Evolutionary conservation across 345 rosid species (phyloP), one percentile per base, ranked within the genome.

Genomic region (Salix brachista): DNA sequence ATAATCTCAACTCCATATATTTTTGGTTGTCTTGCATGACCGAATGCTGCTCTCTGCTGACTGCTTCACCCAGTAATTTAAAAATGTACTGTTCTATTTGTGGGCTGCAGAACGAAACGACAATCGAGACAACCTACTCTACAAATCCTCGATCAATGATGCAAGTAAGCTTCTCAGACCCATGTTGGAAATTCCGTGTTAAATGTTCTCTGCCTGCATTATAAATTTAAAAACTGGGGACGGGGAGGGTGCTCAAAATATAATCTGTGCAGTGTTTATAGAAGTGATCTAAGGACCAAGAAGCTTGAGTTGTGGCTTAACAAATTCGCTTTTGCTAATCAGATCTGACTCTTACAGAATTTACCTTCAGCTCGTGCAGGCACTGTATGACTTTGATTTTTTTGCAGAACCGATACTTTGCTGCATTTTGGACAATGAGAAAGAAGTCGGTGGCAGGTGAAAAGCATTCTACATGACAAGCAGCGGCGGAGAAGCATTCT

Each of bases 401-500:
- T 77, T 71, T 84, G 91, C 91, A 92, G 98, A 94, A 90, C 80
- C 90, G 88, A 42, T 92, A 92, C 84, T 82, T 72, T 71, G 75
- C 97, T 34, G 94, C 94, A 75, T 92, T 94, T 77, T 94, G 97
- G 98, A 92, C 94, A 30, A 88, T 89, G 91, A 87, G 93, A 83
- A 92, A 94, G 92, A 86, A 79, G 79, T 50, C 81, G 6, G 42
- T 25, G n/a, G 34, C 72, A 12, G 28, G 8, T 1, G 75, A 52
- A 28, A 67, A 78, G 75, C 61, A 72, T 36, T 26, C 80, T 28
- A 16, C 36, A 44, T 8, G 61, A 70, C 64, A 64, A 25, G 44
- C 37, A 39, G 28, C 75, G 14, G 21, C 19, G 17, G 75, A 42
- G 58, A 67, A 78, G 75, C 61, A 75, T n/a, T 19, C 72, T 56